Base-by-base conservation (phyloP, 495 filamentous ascomycete genomes). In the Lophiotrema nucula region DNA sequence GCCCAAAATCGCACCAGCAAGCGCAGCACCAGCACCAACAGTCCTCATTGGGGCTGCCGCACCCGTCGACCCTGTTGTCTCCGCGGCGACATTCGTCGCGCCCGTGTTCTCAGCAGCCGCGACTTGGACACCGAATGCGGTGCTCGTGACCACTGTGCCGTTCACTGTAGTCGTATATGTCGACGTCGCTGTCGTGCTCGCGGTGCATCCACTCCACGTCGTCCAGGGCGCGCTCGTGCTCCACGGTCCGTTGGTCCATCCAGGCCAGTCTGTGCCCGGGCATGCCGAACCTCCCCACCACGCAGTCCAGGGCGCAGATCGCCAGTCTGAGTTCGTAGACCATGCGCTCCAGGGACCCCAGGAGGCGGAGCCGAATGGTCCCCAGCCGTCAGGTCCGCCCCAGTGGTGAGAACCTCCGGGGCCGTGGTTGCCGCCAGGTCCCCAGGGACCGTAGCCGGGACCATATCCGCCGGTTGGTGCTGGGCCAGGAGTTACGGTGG, bases 241-340 rank as follows among this genome's bases (percentile, higher is more conserved):
- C 69, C 69, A 72, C 0, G 56, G 37, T 1, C 68, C 69, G 1
- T 47, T 41, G 1, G 70, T 72, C 70, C 70, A 72, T 1, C 68
- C 68, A 24, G 52, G 44, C 70, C 70, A 72, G 10, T 66, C 67
- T n/a, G 38, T 39, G 5, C 39, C 55, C 2, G 70, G 70, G 50
- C 70, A 72, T 1, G 19, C 63, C n/a, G 13, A 31, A 47, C 25
- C 41, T 10, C 65, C 69, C 68, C 69, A 70, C 69, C 69, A 72
- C 15, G 28, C 21, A 0, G 67, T 72, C 69, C 69, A 71, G n/a
- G 67, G 64, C 4, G 49, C 69, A 11, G 43, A 24, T 3, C 51
- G 49, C 69, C 69, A 69, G 6, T 28, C 48, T 6, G 46, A 43
- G 26, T 52, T 53, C 42, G 53, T 64, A 23, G 46, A 22, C 58